Evolutionary conservation across 2,329 filamentous ascomycete species (phyloP).

Genomic region (Pseudonectria buxi): DNA sequence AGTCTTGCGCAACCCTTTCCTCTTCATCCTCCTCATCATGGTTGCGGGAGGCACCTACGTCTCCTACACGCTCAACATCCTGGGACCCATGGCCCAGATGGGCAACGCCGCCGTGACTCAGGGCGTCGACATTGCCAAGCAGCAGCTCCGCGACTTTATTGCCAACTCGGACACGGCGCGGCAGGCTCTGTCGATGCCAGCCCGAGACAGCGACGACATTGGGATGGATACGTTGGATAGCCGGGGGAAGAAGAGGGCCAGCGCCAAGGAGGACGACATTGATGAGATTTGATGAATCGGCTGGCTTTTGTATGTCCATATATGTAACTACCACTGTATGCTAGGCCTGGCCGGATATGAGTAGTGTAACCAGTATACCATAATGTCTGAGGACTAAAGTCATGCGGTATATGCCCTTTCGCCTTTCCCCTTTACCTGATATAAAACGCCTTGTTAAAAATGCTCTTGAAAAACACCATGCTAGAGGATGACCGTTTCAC

Average conservation of each 20-base stretch:
- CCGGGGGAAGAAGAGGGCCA: constrained; percentile 44
- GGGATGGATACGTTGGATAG: constrained; percentile 55
- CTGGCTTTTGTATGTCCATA: constrained; percentile 5
- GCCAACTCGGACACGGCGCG: constrained; percentile 79
- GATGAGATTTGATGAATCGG: constrained; percentile 48
- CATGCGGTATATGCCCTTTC: constrained; percentile 2
- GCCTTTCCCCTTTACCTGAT: neutral
- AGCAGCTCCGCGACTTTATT: constrained; percentile 82
- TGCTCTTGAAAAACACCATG: neutral
- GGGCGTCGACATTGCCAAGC: constrained; percentile 85
- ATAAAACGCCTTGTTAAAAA: constrained; percentile 1
- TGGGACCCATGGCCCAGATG: constrained; percentile 95
- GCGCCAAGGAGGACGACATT: constrained; percentile 43
- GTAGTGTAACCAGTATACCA: constrained; percentile 20
- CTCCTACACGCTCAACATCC: constrained; percentile 88
- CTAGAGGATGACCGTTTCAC: neutral
- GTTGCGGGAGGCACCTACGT: constrained; percentile 73
- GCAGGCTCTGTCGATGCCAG: constrained; percentile 75
- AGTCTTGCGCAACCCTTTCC: constrained; percentile 91
- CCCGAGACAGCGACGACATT: constrained; percentile 41
- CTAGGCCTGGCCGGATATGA: constrained; percentile 11
- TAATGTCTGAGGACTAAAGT: constrained; percentile 19
- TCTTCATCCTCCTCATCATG: constrained; percentile 83
- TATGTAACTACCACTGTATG: constrained; percentile 7
- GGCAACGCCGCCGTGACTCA: constrained; percentile 80